phyloP scores from a whole-genome alignment of 169 alveolate species.

The Plasmodium adleri region DNA sequence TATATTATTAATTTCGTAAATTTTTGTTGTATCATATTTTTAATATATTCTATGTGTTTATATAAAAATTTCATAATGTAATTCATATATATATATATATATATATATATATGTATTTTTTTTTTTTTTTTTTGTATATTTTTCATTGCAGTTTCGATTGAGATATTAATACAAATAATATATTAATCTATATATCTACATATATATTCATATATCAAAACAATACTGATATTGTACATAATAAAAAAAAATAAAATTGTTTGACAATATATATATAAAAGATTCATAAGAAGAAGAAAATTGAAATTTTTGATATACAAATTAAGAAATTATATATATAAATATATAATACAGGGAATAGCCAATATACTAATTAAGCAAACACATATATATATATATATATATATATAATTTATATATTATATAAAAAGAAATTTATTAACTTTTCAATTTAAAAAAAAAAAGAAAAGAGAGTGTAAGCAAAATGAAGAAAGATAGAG shows the following conservation, averaged over 20 bases:
- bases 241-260: not conserved
- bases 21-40: too few species aligned
- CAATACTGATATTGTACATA: not conserved
- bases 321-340: not conserved
- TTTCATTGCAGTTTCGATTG: conserved; percentile 3
- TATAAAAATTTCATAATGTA: not conserved
- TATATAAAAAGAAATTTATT: not conserved
- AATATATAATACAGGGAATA: too few species aligned
- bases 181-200: conserved; percentile 3
- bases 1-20: too few species aligned
- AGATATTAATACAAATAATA: not conserved
- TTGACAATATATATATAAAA: not conserved
- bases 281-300: not conserved
- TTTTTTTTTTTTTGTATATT: not conserved
- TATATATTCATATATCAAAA: not conserved
- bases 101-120: conserved; percentile 1
- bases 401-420: not conserved
- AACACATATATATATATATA: not conserved
- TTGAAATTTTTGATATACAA: not conserved
- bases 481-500: conserved; percentile 79
- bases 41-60: too few species aligned
- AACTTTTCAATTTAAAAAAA: not conserved
- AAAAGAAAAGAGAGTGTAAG: conserved; percentile 5
- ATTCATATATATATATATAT: not conserved
- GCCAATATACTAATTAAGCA: too few species aligned